These are phyloP conservation scores for Boletus rubroflammeus DNA, from an alignment of 768 basidiomycete species.

Conservation along the genomic window DNA sequence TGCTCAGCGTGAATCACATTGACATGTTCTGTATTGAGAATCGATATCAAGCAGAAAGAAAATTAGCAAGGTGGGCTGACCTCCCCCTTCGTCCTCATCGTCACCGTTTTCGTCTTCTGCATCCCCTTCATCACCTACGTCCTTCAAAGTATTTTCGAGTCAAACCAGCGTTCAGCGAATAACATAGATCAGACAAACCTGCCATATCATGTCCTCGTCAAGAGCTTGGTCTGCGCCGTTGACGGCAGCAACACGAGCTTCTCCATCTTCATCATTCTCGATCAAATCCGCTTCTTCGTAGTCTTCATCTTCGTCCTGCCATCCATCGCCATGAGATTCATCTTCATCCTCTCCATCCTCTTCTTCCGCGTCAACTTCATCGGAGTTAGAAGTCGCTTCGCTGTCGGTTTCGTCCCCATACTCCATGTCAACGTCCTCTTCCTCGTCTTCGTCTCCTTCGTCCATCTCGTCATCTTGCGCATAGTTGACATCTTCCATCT, in stretches of 20 bases:
- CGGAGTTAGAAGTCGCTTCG: conserved; percentile 75
- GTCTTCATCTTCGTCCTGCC: conserved; percentile 53
- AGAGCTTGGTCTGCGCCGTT: conserved; percentile 48
- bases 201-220: conserved; percentile 55
- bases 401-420: conserved; percentile 81
- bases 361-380: conserved; percentile 64
- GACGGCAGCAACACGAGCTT: conserved; percentile 46
- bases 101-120: conserved; percentile 59
- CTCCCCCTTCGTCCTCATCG: conserved; percentile 31
- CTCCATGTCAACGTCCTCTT: conserved; percentile 85
- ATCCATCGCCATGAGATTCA: conserved; percentile 43
- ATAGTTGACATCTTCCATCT: conserved; percentile 81
- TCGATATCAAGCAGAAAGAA: conserved; percentile 8
- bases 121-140: conserved; percentile 53
- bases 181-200: conserved; percentile 37
- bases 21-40: conserved; percentile 38
- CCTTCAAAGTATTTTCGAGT: conserved; percentile 32
- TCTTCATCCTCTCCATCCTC: conserved; percentile 59
- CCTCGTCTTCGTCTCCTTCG: conserved; percentile 76
- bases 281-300: conserved; percentile 59
- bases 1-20: conserved; percentile 62
- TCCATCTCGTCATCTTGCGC: conserved; percentile 71
- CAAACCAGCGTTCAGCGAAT: conserved; percentile 8
- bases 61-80: conserved; percentile 3
- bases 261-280: conserved; percentile 59